Evolutionary conservation across 345 rosid species (phyloP).

Genomic region (Salix arbutifolia): DNA sequence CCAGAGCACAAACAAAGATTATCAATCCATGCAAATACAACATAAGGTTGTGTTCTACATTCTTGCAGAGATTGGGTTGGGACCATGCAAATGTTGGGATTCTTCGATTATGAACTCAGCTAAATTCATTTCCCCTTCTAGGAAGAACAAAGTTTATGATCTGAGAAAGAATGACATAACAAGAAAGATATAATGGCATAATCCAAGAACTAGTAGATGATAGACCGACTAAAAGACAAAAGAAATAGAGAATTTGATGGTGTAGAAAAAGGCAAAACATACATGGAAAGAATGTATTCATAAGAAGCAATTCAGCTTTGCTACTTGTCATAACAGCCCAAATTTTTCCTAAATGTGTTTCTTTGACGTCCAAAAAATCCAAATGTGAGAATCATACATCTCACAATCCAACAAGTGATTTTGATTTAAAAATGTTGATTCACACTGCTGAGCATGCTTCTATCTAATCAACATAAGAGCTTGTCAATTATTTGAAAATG

Average conservation of each 20-base stretch:
- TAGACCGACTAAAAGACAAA: background rate
- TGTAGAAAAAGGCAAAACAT: background rate
- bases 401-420: background rate
- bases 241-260: background rate
- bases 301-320: background rate
- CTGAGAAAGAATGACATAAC: background rate
- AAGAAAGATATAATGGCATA: background rate
- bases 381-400: background rate
- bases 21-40: background rate
- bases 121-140: background rate
- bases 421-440: background rate
- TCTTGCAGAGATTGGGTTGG: background rate
- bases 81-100: background rate
- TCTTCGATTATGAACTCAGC: too few relatives aligned
- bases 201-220: background rate
- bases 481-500: background rate
- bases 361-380: background rate
- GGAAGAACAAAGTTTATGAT: background rate
- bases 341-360: background rate
- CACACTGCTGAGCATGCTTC: background rate
- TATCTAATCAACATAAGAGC: background rate
- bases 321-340: background rate
- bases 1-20: background rate
- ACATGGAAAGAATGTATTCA: background rate
- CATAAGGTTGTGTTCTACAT: background rate